Conservation (phyloP, 306 rosid species). For the Benincasa hispida region DNA sequence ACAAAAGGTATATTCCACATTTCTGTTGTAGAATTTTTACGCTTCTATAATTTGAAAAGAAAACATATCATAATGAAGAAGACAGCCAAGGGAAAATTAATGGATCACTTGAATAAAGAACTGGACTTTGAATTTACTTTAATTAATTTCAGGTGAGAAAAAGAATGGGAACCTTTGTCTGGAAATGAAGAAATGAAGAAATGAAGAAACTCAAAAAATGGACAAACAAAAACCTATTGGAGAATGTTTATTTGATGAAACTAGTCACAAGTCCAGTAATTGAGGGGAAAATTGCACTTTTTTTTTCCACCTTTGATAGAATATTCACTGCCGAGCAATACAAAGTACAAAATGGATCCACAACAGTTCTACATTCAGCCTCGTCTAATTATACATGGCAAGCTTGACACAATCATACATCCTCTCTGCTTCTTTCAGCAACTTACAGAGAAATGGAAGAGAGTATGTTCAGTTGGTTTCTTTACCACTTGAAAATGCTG, state of each 20-base stretch:
- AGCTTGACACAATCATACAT: not conserved
- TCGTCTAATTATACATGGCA: not conserved
- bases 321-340: not conserved
- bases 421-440: not conserved
- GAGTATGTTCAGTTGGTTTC: not conserved
- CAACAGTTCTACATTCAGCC: not conserved
- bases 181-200: too few species aligned
- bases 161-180: not conserved
- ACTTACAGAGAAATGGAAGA: not conserved
- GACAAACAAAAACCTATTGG: not conserved
- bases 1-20: too few species aligned
- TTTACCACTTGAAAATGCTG: not conserved
- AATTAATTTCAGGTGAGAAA: too few species aligned
- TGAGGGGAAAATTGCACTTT: not conserved
- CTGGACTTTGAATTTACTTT: not conserved
- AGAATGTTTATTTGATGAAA: not conserved
- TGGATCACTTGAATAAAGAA: not conserved
- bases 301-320: not conserved
- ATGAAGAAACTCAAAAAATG: not conserved
- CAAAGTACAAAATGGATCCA: not conserved
- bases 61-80: too few species aligned
- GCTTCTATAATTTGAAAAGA: too few species aligned
- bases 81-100: too few species aligned
- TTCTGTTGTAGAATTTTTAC: too few species aligned
- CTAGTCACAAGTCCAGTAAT: not conserved